Evolutionary conservation across 495 filamentous ascomycete species (phyloP).

Genomic region (Immersiella caudata): DNA sequence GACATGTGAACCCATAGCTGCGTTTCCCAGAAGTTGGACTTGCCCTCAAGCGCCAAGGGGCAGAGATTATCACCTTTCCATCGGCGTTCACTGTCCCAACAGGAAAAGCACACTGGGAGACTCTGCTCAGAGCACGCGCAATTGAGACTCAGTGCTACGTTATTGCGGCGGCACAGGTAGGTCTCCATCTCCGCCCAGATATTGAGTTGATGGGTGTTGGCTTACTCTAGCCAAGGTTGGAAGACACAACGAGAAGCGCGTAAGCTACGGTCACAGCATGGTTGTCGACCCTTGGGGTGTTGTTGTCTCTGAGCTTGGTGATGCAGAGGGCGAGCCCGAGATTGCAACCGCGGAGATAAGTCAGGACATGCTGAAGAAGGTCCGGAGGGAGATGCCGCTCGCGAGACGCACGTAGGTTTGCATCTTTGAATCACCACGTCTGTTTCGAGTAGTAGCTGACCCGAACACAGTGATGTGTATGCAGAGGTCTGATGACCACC

Average conservation of each 20-base stretch:
- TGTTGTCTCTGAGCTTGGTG: slow-evolving; percentile 65
- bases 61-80: slow-evolving; percentile 82
- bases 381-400: slow-evolving; percentile 65
- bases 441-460: slow-evolving; percentile 9
- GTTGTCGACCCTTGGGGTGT: slow-evolving; percentile 88
- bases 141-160: slow-evolving; percentile 91
- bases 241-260: slow-evolving; percentile 73
- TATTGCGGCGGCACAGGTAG: slow-evolving; percentile 79
- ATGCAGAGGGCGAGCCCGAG: slow-evolving; percentile 46
- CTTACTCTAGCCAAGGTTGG: slow-evolving; percentile 70
- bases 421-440: not conserved
- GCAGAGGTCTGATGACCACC: slow-evolving; percentile 26
- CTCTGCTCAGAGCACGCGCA: slow-evolving; percentile 75
- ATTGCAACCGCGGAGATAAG: slow-evolving; percentile 55
- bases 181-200: slow-evolving; percentile 44
- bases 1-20: slow-evolving; percentile 18
- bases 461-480: slow-evolving; percentile 30
- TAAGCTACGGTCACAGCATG: slow-evolving; percentile 87
- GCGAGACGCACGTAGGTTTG: slow-evolving; percentile 54
- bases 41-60: slow-evolving; percentile 51
- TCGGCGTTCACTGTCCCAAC: slow-evolving; percentile 91
- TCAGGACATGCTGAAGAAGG: slow-evolving; percentile 45
- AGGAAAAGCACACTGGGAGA: slow-evolving; percentile 83
- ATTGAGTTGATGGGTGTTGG: not conserved
- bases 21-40: slow-evolving; percentile 83